Evolutionary conservation across 345 rosid species (phyloP).

Genomic region (Hypericum androsaemum): DNA sequence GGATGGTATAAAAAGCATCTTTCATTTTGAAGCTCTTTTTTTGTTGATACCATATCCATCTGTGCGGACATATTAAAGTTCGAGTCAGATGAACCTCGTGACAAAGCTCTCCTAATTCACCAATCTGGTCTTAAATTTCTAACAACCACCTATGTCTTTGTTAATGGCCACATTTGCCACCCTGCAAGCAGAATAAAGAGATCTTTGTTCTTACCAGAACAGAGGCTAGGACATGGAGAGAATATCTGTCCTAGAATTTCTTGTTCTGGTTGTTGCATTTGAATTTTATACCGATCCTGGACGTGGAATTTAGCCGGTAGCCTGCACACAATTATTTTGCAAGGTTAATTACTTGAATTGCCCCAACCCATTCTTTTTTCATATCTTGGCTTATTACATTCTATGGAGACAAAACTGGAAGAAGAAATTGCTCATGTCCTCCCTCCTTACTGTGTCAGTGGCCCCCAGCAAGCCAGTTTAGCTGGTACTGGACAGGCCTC

Average conservation of each 20-base stretch:
- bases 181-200: constrained; percentile 1
- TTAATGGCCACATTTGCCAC: not conserved
- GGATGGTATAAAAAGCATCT: constrained; percentile 18
- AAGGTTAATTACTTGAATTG: too few relatives aligned
- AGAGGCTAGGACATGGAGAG: constrained; percentile 13
- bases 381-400: too few relatives aligned
- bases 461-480: constrained; percentile 9
- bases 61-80: too few relatives aligned
- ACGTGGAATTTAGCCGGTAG: constrained; percentile 8
- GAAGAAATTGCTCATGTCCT: constrained; percentile 16
- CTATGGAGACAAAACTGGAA: too few relatives aligned
- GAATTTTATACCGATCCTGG: not conserved
- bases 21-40: too few relatives aligned
- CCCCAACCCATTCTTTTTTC: too few relatives aligned
- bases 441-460: constrained; percentile 10
- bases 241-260: constrained; percentile 3
- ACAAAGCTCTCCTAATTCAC: too few relatives aligned
- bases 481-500: not conserved
- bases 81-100: too few relatives aligned
- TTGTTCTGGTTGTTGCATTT: too few relatives aligned
- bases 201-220: constrained; percentile 17
- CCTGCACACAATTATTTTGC: not conserved
- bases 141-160: too few relatives aligned
- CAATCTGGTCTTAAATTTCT: too few relatives aligned
- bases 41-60: too few relatives aligned